Percentiles rank a stretch among this genome's conserved stretches.
phyloP scores from a whole-genome alignment of 352 stramenopile species.

The Thalassiosira pacifica region DNA sequence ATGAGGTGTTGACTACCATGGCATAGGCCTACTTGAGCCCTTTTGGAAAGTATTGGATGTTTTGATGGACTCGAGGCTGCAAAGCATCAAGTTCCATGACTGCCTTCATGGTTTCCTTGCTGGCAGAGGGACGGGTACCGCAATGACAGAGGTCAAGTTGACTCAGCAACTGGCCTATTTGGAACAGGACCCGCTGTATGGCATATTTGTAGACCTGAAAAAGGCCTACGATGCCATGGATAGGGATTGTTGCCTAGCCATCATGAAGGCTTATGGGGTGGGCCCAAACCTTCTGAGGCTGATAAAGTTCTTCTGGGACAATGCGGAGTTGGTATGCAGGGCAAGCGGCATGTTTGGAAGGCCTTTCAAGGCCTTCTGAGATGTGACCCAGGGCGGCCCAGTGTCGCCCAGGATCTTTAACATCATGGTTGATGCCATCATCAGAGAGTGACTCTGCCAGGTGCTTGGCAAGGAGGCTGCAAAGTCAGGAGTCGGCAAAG shows the following conservation, averaged over 20 bases:
- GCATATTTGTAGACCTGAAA: constrained; percentile 47
- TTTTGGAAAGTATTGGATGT: constrained; percentile 46
- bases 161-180: constrained; percentile 38
- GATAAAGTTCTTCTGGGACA: constrained; percentile 35
- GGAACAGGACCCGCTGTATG: constrained; percentile 20
- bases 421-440: constrained; percentile 50
- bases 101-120: constrained; percentile 19
- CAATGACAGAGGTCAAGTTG: constrained; percentile 50
- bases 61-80: constrained; percentile 40
- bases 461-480: constrained; percentile 10
- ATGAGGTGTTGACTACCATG: constrained; percentile 3
- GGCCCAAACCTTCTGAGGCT: constrained; percentile 11
- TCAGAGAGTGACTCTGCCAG: constrained; percentile 40
- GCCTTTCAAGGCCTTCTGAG: constrained; percentile 41
- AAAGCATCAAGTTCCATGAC: constrained; percentile 19
- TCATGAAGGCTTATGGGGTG: constrained; percentile 53
- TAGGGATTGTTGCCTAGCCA: constrained; percentile 7
- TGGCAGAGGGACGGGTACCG: constrained; percentile 35
- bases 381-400: constrained; percentile 50
- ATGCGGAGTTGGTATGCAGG: constrained; percentile 9
- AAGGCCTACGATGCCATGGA: constrained; percentile 62
- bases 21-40: constrained; percentile 37
- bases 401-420: constrained; percentile 54
- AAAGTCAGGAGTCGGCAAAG: not conserved
- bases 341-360: no score